Percentiles rank a stretch among this genome's conserved stretches.
These are phyloP conservation scores for Penicillium frequentans DNA, from an alignment of 2,329 filamentous ascomycete species.

Conservation along the genomic window DNA sequence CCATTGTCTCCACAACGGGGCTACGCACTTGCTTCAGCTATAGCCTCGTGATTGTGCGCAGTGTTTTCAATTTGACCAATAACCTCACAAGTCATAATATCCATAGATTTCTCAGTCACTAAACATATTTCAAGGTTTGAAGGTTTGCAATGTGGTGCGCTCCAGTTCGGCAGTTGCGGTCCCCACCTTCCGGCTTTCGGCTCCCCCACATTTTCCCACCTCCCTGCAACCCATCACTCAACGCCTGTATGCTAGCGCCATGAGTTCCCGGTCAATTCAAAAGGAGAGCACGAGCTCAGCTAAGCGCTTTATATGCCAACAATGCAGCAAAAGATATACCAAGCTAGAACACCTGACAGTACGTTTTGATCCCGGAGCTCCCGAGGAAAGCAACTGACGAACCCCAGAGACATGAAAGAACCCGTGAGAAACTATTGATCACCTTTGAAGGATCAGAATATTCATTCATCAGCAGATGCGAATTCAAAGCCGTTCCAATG, in stretches of 20 bases:
- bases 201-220: slow-evolving; percentile 5
- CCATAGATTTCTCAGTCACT: too few species aligned
- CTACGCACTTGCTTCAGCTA: too few species aligned
- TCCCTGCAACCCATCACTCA: neutral
- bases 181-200: neutral
- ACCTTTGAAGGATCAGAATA: neutral
- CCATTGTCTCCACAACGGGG: too few species aligned
- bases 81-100: too few species aligned
- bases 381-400: neutral
- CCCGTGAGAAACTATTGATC: slow-evolving; percentile 1
- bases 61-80: too few species aligned
- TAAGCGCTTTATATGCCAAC: slow-evolving; percentile 10
- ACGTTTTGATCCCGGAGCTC: neutral
- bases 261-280: neutral
- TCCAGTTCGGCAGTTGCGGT: neutral
- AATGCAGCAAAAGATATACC: slow-evolving; percentile 18
- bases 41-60: too few species aligned
- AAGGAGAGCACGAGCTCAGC: neutral
- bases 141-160: neutral
- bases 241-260: neutral
- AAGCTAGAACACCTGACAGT: slow-evolving; percentile 21
- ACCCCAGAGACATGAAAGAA: slow-evolving; percentile 14
- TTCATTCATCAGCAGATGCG: slow-evolving; percentile 10
- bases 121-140: too few species aligned
- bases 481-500: slow-evolving; percentile 22